These are phyloP conservation scores for Russula olivacea DNA, from an alignment of 768 basidiomycete species.

Conservation along the genomic window DNA sequence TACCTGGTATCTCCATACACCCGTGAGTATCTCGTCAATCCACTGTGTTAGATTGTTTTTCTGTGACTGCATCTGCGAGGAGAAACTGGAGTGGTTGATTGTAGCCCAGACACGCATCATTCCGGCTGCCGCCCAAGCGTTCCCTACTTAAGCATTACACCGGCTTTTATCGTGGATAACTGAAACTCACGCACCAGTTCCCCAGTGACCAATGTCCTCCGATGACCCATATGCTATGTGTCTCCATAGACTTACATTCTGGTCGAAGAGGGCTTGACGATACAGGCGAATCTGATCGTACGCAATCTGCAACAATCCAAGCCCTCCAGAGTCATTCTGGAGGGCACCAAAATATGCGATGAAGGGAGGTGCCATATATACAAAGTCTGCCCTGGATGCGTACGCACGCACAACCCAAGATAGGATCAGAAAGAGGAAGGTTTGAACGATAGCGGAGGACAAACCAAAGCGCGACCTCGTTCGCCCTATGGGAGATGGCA, in stretches of 20 bases:
- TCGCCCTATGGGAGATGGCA: conserved; percentile 52
- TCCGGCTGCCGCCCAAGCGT: conserved; percentile 68
- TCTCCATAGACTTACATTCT: conserved; percentile 45
- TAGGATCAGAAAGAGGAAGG: background rate
- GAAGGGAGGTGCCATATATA: conserved; percentile 61
- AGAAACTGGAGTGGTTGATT: conserved; percentile 42
- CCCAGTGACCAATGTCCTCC: conserved; percentile 50
- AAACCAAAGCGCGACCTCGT: conserved; percentile 51
- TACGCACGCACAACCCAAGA: background rate
- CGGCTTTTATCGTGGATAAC: background rate
- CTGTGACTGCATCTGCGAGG: conserved; percentile 35
- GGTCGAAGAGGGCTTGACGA: conserved; percentile 45
- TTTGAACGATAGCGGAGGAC: conserved; percentile 5
- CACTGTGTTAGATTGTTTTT: conserved; percentile 44
- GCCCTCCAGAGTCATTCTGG: conserved; percentile 34
- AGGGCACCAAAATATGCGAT: conserved; percentile 58
- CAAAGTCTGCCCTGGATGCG: conserved; percentile 46
- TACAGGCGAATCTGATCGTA: conserved; percentile 56
- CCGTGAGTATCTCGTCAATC: conserved; percentile 47
- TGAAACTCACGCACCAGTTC: conserved; percentile 39
- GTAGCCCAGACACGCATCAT: conserved; percentile 57
- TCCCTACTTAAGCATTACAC: conserved; percentile 35
- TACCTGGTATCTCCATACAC: conserved; percentile 44
- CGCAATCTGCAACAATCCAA: conserved; percentile 40
- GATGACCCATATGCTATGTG: conserved; percentile 47